Percentiles rank a stretch among this genome's conserved stretches.
These are phyloP conservation scores for Epichloe amarillans DNA, from an alignment of 2,329 filamentous ascomycete species.

Conservation along the genomic window DNA sequence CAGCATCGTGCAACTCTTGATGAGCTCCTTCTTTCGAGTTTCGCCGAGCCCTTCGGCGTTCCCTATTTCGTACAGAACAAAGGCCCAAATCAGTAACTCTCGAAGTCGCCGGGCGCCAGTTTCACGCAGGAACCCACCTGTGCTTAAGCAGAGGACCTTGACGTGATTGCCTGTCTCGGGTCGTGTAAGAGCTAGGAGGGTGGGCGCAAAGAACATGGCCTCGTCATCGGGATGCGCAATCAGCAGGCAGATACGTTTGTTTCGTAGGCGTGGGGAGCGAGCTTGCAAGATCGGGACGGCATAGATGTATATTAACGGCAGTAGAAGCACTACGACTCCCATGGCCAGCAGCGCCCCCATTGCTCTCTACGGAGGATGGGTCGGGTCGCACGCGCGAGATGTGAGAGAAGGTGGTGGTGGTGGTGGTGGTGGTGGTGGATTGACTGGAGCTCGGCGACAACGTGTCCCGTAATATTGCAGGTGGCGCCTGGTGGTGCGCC, in stretches of 20 bases:
- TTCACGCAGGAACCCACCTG: conserved; percentile 34
- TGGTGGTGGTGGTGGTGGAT: too few species aligned
- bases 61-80: conserved; percentile 30
- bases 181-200: conserved; percentile 68
- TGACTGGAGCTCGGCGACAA: too few species aligned
- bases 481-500: too few species aligned
- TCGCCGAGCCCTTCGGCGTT: conserved; percentile 80
- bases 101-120: neutral
- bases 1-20: conserved; percentile 63
- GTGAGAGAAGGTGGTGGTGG: too few species aligned
- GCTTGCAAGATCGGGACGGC: conserved; percentile 31
- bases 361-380: too few species aligned
- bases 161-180: conserved; percentile 77
- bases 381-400: too few species aligned
- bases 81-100: neutral
- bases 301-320: conserved; percentile 32
- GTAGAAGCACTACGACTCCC: too few species aligned
- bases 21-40: conserved; percentile 69
- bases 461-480: too few species aligned
- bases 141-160: conserved; percentile 87
- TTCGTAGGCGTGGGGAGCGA: conserved; percentile 52
- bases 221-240: conserved; percentile 98
- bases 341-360: too few species aligned
- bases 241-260: conserved; percentile 80
- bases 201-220: conserved; percentile 97